Conservation (phyloP, 176 grass and related monocot species). For the Ensete glaucum region DNA sequence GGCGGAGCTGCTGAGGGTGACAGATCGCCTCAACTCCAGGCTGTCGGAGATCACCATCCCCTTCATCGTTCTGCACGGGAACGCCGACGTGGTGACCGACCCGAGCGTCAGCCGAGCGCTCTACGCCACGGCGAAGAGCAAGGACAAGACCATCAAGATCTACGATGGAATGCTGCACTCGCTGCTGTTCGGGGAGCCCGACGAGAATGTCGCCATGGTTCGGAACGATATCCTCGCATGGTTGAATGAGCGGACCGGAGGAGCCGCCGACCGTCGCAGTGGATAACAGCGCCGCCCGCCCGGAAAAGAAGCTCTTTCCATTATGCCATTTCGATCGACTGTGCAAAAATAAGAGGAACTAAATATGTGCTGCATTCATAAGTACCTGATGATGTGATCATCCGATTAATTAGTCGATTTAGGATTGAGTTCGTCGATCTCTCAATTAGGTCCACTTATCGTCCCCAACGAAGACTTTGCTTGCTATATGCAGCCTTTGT, state of each 20-base stretch:
- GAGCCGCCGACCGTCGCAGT: neutral
- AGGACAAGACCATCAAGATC: slow-evolving; percentile 85
- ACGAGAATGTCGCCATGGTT: slow-evolving; percentile 63
- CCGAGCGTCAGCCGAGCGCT: slow-evolving; percentile 63
- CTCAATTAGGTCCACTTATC: too few relatives aligned
- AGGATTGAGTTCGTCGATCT: too few relatives aligned
- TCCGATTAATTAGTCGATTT: too few relatives aligned
- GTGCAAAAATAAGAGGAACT: too few relatives aligned
- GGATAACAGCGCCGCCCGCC: too few relatives aligned
- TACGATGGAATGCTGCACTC: slow-evolving; percentile 97
- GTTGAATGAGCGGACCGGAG: slow-evolving; percentile 44
- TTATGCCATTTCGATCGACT: neutral
- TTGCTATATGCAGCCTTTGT: too few relatives aligned
- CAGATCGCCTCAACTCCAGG: slow-evolving; percentile 42
- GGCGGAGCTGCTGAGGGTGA: slow-evolving; percentile 62
- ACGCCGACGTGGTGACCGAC: slow-evolving; percentile 82
- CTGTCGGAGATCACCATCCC: slow-evolving; percentile 68
- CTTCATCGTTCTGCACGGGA: slow-evolving; percentile 90
- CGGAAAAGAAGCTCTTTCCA: too few relatives aligned
- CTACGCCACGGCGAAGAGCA: slow-evolving; percentile 52
- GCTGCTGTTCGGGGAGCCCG: slow-evolving; percentile 66
- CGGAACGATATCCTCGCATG: slow-evolving; percentile 65
- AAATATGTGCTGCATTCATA: too few relatives aligned
- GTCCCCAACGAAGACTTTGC: too few relatives aligned
- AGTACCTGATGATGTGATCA: too few relatives aligned